Evolutionary conservation across 495 filamentous ascomycete species (phyloP), one percentile per base, ranked within the genome.

Genomic region (Hypoxylon cercidicola): DNA sequence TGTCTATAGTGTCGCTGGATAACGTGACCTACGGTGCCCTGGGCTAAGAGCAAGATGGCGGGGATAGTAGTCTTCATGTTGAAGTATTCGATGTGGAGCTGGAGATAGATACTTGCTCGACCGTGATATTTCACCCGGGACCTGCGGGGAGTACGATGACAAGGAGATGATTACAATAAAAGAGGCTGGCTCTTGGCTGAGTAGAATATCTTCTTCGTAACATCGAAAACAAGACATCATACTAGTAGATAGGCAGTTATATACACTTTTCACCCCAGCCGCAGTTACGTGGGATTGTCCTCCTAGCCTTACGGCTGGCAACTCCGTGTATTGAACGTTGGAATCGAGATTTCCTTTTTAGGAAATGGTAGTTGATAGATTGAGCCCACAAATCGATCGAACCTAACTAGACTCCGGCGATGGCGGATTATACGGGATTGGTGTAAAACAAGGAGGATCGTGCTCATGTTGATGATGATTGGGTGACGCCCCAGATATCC

Each of bases 301-400:
- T 28, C 23, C 20, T 30, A 47, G 21, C 16, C 20, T 19, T 45
- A 18, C 21, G 12, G 1, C 37, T 40, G 13, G 7, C n/a, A 37
- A 18, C 52, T 57, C 40, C 50, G 7, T 40, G 56, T 50, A 61
- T 41, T 48, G 37, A 44, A 56, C 13, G 46, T 56, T 66, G 63
- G 50, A 66, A 66, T 66, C 56, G 18, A 41, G 10, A 56, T 55
- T 66, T 40, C 63, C 56, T 4, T 10, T 55, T 60, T 60, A 7
- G 56, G 63, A 45, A 55, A 60, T 40, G 13, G 23, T 25, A 40
- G 49, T 58, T 35, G 21, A 32, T 40, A 54, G 48, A 48, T 59
- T 41, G 21, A 39, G 34, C 37, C 34, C 18, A 12, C 34, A 59
- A 56, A 52, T 55, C 61, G 34, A 25, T 32, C n/a, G 43, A 23